These are phyloP conservation scores for Spirogloea muscicola DNA, from an alignment of 139 green algal genomes.

Conservation along the genomic window DNA sequence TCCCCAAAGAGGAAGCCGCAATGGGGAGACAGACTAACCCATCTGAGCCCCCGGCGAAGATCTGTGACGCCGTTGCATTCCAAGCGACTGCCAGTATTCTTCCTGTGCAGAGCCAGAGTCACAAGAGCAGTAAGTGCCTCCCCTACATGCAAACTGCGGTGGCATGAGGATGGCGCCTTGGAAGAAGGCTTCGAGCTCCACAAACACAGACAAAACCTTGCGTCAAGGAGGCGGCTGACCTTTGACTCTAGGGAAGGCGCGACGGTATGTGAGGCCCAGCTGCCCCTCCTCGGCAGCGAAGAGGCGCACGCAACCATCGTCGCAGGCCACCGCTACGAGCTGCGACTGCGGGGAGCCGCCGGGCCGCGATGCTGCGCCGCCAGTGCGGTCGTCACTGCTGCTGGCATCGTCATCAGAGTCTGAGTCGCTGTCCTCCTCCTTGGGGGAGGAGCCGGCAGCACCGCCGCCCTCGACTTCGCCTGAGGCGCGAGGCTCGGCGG, in stretches of 20 bases:
- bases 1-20: too few species aligned
- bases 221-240: slow-evolving; percentile 42
- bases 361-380: too few species aligned
- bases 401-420: background rate
- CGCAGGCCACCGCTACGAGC: slow-evolving; percentile 77
- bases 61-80: slow-evolving; percentile 57
- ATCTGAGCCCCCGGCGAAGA: slow-evolving; percentile 63
- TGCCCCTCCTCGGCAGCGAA: slow-evolving; percentile 60
- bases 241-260: slow-evolving; percentile 58
- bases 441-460: too few species aligned
- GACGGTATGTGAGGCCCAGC: slow-evolving; percentile 57
- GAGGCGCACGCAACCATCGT: slow-evolving; percentile 81
- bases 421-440: background rate
- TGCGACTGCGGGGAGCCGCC: slow-evolving; percentile 40
- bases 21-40: too few species aligned
- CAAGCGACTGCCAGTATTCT: slow-evolving; percentile 67
- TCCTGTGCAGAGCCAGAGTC: slow-evolving; percentile 1
- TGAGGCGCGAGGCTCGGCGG: slow-evolving; percentile 48
- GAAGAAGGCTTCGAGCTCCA: too few species aligned
- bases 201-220: too few species aligned
- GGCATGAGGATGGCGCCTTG: too few species aligned
- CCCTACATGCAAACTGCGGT: too few species aligned
- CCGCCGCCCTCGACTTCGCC: background rate
- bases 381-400: background rate
- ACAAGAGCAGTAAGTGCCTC: too few species aligned